Conservation (phyloP, 148 eudicot species). For the Fagopyrum homotropicum region DNA sequence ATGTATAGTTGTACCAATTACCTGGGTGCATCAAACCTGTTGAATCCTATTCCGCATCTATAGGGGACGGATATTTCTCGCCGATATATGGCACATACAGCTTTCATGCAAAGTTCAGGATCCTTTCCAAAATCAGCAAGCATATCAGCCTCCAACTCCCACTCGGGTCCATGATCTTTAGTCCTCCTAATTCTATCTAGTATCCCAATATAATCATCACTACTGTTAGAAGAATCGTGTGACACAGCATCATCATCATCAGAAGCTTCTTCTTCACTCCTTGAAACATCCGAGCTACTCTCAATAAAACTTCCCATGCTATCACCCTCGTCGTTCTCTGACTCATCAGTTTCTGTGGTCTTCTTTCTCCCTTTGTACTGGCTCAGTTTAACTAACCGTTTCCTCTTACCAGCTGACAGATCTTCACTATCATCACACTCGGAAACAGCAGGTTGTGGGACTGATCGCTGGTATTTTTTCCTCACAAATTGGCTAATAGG, state of each 20-base stretch:
- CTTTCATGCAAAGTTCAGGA: slow-evolving; percentile 71
- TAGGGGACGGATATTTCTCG: slow-evolving; percentile 44
- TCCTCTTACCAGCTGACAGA: slow-evolving; percentile 20
- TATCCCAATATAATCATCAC: slow-evolving; percentile 32
- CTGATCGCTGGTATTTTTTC: slow-evolving; percentile 15
- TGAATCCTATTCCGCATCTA: slow-evolving; percentile 46
- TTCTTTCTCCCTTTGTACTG: slow-evolving; percentile 18
- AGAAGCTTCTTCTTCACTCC: slow-evolving; percentile 17
- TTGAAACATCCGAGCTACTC: slow-evolving; percentile 27
- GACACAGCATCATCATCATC: slow-evolving; percentile 15
- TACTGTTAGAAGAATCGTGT: slow-evolving; percentile 29
- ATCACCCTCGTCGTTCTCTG: slow-evolving; percentile 35
- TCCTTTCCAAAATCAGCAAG: slow-evolving; percentile 70
- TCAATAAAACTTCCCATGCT: slow-evolving; percentile 45
- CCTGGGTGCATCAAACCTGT: slow-evolving; percentile 61
- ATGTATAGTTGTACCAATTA: slow-evolving; percentile 10
- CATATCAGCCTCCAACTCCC: slow-evolving; percentile 77
- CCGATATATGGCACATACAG: slow-evolving; percentile 77
- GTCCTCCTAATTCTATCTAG: slow-evolving; percentile 42
- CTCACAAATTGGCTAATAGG: slow-evolving; percentile 42
- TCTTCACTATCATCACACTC: slow-evolving; percentile 10
- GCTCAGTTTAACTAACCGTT: slow-evolving; percentile 37
- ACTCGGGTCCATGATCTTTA: slow-evolving; percentile 31
- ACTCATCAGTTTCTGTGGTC: slow-evolving; percentile 21
- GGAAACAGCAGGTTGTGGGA: slow-evolving; percentile 11